Evolutionary conservation across 1,284 basidiomycete species (phyloP), one percentile per base, ranked within the genome.

Genomic region (Schizopora paradoxa): DNA sequence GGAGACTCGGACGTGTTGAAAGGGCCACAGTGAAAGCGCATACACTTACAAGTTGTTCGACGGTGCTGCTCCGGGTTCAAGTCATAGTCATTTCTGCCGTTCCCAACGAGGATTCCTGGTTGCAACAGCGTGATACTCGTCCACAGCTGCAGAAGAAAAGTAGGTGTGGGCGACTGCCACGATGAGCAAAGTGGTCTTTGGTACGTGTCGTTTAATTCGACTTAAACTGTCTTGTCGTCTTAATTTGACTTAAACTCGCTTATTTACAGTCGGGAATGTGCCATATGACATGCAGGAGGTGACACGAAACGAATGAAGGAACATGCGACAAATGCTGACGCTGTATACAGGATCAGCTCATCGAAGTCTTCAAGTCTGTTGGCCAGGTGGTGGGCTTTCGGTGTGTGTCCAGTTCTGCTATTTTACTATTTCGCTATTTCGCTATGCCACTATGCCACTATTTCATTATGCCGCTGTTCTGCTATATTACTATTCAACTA

Each of bases 371-470:
- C 72, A 87, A 86, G 61, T 82, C 80, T 18, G 89, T 90, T 28
- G 90, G 89, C 31, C 84, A 88, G 58, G 89, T 92, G 40, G 73
- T 89, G 51, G 88, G 87, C n/a, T 89, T 91, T 63, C 79, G 87
- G 88, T 89, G 48, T 32, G 57, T 50, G 5, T 2, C 42, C 25
- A 10, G 27, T 18, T 61, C 13, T 16, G 13, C 16, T 21, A n/a
- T 41, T 45, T 31, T 19, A 37, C 36, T 37, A 19, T 44, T 37
- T 10, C 13, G 35, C 22, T 47, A 27, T 14, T 43, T 33, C 38
- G n/a, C 19, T 29, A 31, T 36, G 23, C 11, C 14, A 41, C 28
- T 31, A 8, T 31, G 10, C n/a, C n/a, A n/a, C n/a, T n/a, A n/a
- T n/a, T n/a, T n/a, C n/a, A n/a, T n/a, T n/a, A n/a, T n/a, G n/a